Percentiles rank a stretch among this genome's conserved stretches.
Evolutionary conservation across 2,329 filamentous ascomycete species (phyloP).

Genomic region (Fusarium penzigii): DNA sequence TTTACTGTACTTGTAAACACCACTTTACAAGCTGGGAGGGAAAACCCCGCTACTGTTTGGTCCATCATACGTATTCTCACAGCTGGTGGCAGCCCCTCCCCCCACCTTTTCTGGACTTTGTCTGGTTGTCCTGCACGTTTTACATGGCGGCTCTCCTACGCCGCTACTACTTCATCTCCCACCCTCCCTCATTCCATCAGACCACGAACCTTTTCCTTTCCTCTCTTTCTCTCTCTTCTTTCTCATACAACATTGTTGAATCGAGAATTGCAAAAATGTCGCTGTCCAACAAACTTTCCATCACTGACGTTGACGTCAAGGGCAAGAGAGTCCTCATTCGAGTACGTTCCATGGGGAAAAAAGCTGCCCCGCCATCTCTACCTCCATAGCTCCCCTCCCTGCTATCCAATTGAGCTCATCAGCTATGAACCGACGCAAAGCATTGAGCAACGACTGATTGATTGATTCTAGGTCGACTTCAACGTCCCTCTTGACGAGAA

Average conservation of each 20-base stretch:
- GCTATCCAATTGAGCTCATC: background rate
- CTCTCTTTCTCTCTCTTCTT: constrained; percentile 20
- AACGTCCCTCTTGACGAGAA: constrained; percentile 94
- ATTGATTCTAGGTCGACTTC: constrained; percentile 81
- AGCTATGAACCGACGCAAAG: constrained; percentile 9
- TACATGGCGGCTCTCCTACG: background rate
- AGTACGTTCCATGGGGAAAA: constrained; percentile 55
- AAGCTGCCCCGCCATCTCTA: too few species aligned
- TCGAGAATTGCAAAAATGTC: constrained; percentile 67
- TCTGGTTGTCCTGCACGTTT: background rate
- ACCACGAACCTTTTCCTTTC: constrained; percentile 12
- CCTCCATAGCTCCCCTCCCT: background rate
- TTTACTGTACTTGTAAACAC: too few species aligned
- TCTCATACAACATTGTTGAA: background rate
- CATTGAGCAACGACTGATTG: constrained; percentile 13
- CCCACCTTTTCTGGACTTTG: background rate
- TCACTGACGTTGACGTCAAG: constrained; percentile 95
- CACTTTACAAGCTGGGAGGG: too few species aligned
- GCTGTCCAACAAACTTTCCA: constrained; percentile 97
- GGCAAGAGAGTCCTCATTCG: constrained; percentile 97
- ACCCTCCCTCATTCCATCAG: constrained; percentile 15
- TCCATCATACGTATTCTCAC: background rate
- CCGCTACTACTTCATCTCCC: constrained; percentile 14
- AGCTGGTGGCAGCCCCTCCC: background rate
- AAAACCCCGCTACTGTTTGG: background rate